Evolutionary conservation across 176 grass and related monocot species (phyloP).

Genomic region (maize (Zea mays)): DNA sequence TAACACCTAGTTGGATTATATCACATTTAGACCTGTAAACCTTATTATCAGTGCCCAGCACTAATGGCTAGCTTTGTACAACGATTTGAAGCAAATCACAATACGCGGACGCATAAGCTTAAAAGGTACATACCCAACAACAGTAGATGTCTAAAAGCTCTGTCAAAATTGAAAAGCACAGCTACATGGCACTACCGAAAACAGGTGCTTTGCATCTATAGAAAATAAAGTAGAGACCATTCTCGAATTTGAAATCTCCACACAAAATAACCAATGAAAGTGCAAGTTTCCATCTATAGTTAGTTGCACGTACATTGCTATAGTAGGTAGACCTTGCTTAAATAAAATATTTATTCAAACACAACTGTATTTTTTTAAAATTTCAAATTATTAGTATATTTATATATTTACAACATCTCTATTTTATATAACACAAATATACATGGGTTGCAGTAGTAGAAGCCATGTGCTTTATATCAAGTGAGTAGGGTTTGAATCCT

Average conservation of each 20-base stretch:
- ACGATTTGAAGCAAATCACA: not conserved
- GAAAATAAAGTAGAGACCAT: not conserved
- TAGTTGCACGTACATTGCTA: too few relatives aligned
- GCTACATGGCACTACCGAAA: too few relatives aligned
- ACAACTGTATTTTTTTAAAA: too few relatives aligned
- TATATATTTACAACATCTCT: too few relatives aligned
- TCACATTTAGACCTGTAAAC: slow-evolving; percentile 6
- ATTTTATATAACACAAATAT: too few relatives aligned
- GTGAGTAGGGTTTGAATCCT: too few relatives aligned
- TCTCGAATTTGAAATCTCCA: not conserved
- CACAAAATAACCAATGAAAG: not conserved
- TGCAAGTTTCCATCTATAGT: not conserved
- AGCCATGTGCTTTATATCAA: too few relatives aligned
- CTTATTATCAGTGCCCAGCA: not conserved
- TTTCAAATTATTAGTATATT: too few relatives aligned
- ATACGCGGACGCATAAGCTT: not conserved
- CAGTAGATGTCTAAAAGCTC: slow-evolving; percentile 2
- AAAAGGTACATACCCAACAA: not conserved
- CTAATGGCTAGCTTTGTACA: slow-evolving; percentile 11
- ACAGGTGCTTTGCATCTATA: too few relatives aligned
- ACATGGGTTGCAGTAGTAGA: too few relatives aligned
- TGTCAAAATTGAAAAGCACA: not conserved
- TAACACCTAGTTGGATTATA: slow-evolving; percentile 21
- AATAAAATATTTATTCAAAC: too few relatives aligned
- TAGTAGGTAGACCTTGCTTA: too few relatives aligned